Evolutionary conservation across 2,329 filamentous ascomycete genomes (phyloP), one percentile per base, ranked within the genome.

Genomic region (Huntiella abstrusa): DNA sequence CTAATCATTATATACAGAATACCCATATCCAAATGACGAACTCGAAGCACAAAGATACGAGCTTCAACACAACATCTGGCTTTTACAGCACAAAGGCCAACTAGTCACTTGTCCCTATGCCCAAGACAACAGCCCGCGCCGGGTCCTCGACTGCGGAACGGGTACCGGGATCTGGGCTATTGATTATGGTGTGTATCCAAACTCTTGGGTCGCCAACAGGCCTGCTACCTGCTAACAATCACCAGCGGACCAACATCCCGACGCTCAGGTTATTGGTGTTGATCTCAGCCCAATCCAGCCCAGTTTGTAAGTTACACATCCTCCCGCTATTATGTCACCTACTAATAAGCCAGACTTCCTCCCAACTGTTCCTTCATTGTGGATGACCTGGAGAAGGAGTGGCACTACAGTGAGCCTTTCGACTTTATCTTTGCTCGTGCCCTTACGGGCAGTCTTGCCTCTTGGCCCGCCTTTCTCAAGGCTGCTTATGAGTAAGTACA

Each of bases 351-450:
- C 11, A 36, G 34, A 5, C 12, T 36, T 36, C 34, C 34, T 4
- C 12, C 15, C 34, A 36, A 36, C 12, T 36, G 34, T 15, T 36
- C 34, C 15, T 36, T 36, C 11, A 16, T 12, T 12, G 15, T 36
- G 7, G 34, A 36, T 13, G 34, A 36, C 15, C 12, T 36, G 2
- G 34, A 36, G 15, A 36, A 36, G 15, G 34, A 36, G 4, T 36
- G 34, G 34, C 12, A 36, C 5, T 36, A 36, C 11, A 36, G 15
- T 36, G 34, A 16, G 5, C 12, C 12, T n/a, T 36, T 36, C 34
- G 74, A 80, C 57, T 73, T 68, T 51, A 66, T 80, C 38, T 75
- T 78, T 55, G 64, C 69, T 1, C 68, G 70, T 17, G 61, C 69
- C 48, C 60, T 77, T 54, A 60, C 64, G 0, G 75, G 74, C 10